These are phyloP conservation scores for Colletotrichum noveboracense DNA, from an alignment of 2,329 filamentous ascomycete genomes.

Conservation along the genomic window DNA sequence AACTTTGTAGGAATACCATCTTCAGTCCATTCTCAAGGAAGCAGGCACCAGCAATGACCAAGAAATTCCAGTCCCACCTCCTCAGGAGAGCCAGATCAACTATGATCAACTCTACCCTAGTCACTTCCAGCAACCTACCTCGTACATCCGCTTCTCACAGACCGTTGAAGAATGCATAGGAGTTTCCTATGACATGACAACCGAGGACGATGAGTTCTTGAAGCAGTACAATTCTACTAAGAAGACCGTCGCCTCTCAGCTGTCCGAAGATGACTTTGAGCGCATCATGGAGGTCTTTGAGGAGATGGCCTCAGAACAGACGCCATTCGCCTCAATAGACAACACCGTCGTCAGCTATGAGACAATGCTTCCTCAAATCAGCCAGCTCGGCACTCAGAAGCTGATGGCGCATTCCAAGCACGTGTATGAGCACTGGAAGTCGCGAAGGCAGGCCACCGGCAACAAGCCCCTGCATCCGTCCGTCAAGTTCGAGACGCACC, in stretches of 20 bases:
- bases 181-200: constrained; percentile 91
- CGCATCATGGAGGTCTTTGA: constrained; percentile 95
- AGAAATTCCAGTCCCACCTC: constrained; percentile 70
- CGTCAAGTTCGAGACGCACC: constrained; percentile 93
- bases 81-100: constrained; percentile 69
- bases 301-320: constrained; percentile 80
- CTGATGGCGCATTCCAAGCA: constrained; percentile 70
- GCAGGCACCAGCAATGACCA: constrained; percentile 61
- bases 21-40: constrained; percentile 77
- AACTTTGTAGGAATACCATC: constrained; percentile 81
- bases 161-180: constrained; percentile 96
- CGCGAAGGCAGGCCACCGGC: constrained; percentile 66
- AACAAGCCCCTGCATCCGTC: constrained; percentile 78
- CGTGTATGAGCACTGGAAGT: constrained; percentile 91
- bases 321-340: constrained; percentile 89
- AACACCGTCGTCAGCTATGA: constrained; percentile 82
- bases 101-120: constrained; percentile 90
- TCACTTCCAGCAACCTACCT: constrained; percentile 81
- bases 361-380: constrained; percentile 74
- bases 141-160: constrained; percentile 97
- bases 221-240: constrained; percentile 83
- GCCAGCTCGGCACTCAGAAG: constrained; percentile 53
- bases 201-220: constrained; percentile 86
- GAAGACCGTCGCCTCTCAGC: constrained; percentile 60
- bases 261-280: constrained; percentile 92